Evolutionary conservation across 257 asterid genomes (phyloP), one percentile per base, ranked within the genome.

Genomic region (Forsythia suspensa): DNA sequence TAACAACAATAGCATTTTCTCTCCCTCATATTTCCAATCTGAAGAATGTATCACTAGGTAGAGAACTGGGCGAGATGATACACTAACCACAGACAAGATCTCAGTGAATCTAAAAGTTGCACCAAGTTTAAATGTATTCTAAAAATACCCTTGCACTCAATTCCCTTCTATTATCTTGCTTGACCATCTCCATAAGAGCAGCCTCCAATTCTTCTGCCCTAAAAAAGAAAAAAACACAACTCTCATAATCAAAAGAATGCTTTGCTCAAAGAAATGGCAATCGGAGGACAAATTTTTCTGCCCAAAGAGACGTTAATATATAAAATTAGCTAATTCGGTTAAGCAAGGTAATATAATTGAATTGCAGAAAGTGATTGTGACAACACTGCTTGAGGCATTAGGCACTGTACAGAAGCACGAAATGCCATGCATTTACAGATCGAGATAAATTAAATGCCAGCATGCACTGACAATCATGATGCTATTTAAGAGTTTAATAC

Each of bases 181-280:
- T 75, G 84, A 90, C 98, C 82, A 92, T 85, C 88, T 94, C 98
- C 97, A 94, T 85, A 39, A 94, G 89, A 41, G 98, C 98, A 21
- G 94, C 86, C 89, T 94, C 98, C 87, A 94, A 83, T 82, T 94
- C 98, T 83, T 94, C 98, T 67, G 94, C 92, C 88, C 98, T 92
- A 86, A 44, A 79, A 51, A 81, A 73, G 76, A 70, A 78, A 72
- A 55, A 70, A 46, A 36, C 40, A 61, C 21, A 80, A 34, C 66
- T 38, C 38, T 77, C 41, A 80, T 52, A n/a, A 72, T 70, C 39
- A 42, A 21, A 67, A 29, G 18, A 70, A 29, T 73, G 51, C 37
- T 41, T 40, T 34, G 48, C 11, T 55, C 39, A 63, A 63, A 63
- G 18, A 63, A 63, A n/a, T 10, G 38, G 29, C 9, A 16, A 63